phyloP scores from a whole-genome alignment of 768 basidiomycete species.

The Boletales sp. region DNA sequence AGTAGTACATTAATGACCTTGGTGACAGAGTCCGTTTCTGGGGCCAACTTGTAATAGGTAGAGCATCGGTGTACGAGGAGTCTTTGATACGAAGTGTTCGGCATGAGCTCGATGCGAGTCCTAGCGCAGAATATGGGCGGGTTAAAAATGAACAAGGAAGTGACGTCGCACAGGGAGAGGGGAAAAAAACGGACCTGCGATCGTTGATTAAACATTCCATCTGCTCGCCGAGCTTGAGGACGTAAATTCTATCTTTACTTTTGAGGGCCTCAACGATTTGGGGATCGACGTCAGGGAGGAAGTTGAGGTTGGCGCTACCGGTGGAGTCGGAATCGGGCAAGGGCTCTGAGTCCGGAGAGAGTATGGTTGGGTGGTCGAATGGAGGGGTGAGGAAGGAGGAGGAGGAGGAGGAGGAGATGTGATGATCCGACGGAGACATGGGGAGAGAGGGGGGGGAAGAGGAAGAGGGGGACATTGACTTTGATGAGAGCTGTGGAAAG shows the following conservation, averaged over 20 bases:
- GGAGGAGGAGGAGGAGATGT: no score
- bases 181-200: slow-evolving; percentile 50
- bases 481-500: no score
- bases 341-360: slow-evolving; percentile 26
- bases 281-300: slow-evolving; percentile 56
- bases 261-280: slow-evolving; percentile 83
- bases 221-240: slow-evolving; percentile 82
- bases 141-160: background rate
- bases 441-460: slow-evolving; percentile 7
- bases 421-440: no score
- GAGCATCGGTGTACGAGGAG: slow-evolving; percentile 85
- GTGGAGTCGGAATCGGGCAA: slow-evolving; percentile 28
- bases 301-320: slow-evolving; percentile 19
- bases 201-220: slow-evolving; percentile 81
- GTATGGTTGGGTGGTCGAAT: slow-evolving; percentile 10
- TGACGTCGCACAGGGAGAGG: no score
- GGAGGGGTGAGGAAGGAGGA: slow-evolving; percentile 12
- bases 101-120: slow-evolving; percentile 59
- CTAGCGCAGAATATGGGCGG: slow-evolving; percentile 42
- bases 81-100: slow-evolving; percentile 78
- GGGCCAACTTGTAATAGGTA: slow-evolving; percentile 70
- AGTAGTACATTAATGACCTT: slow-evolving; percentile 60
- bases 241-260: slow-evolving; percentile 85
- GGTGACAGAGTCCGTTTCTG: slow-evolving; percentile 61
- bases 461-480: slow-evolving; percentile 6